These are phyloP conservation scores for Kappamyces sp. DNA, from an alignment of 192 early-diverging fungal species.

Conservation along the genomic window DNA sequence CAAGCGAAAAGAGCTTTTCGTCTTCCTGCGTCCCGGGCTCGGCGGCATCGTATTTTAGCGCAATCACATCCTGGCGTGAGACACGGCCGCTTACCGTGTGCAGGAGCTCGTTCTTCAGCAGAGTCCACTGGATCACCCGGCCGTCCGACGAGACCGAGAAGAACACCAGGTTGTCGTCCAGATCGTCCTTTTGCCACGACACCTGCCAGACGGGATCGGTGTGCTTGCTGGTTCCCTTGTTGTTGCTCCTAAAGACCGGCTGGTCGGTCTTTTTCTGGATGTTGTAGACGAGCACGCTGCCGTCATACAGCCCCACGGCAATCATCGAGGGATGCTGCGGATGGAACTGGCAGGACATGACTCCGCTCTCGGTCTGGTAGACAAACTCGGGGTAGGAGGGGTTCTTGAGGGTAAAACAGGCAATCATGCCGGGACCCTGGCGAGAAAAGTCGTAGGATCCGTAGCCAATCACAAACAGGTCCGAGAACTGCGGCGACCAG, in stretches of 20 bases:
- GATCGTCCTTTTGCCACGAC: constrained; percentile 61
- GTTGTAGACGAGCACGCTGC: constrained; percentile 53
- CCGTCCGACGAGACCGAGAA: constrained; percentile 58
- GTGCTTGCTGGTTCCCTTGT: constrained; percentile 41
- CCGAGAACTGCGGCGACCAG: constrained; percentile 49
- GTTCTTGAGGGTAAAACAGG: constrained; percentile 57
- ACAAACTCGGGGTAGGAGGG: constrained; percentile 55
- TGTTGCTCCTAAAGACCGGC: constrained; percentile 42
- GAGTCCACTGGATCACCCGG: constrained; percentile 53
- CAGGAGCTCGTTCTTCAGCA: constrained; percentile 54
- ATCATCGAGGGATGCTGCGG: constrained; percentile 59
- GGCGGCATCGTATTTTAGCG: constrained; percentile 22
- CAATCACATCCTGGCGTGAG: constrained; percentile 29
- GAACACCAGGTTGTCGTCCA: constrained; percentile 59
- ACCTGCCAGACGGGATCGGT: constrained; percentile 65
- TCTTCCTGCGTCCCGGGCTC: constrained; percentile 25
- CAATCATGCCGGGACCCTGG: constrained; percentile 58
- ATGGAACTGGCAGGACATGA: constrained; percentile 55
- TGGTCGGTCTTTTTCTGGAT: constrained; percentile 47
- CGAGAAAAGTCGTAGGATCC: constrained; percentile 58
- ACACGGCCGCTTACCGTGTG: constrained; percentile 32
- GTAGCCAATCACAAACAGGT: constrained; percentile 56
- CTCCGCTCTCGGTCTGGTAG: constrained; percentile 50
- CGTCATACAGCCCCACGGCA: constrained; percentile 59
- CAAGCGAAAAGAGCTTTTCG: constrained; percentile 41